These are phyloP conservation scores for Lactarius akahatsu DNA, from an alignment of 768 basidiomycete genomes.

Conservation along the genomic window DNA sequence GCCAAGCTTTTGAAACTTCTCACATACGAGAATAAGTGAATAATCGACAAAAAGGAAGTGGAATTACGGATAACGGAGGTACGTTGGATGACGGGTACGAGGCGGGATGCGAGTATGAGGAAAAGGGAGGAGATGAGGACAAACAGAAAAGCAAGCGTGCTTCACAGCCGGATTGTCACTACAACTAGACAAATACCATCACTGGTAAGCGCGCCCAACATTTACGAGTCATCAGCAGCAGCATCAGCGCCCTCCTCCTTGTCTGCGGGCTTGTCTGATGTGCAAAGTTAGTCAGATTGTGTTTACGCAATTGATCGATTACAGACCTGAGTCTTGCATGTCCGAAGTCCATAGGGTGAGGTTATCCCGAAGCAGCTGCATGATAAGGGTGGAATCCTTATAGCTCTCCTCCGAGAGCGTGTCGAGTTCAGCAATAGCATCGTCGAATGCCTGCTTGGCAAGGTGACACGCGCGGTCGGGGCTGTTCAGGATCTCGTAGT, in stretches of 20 bases:
- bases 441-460: slow-evolving; percentile 98
- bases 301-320: background rate
- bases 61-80: slow-evolving; percentile 22
- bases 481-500: slow-evolving; percentile 99
- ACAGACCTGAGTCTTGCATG: slow-evolving; percentile 89
- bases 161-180: slow-evolving; percentile 17
- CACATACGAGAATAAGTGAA: slow-evolving; percentile 11
- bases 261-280: slow-evolving; percentile 65
- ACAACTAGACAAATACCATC: slow-evolving; percentile 19
- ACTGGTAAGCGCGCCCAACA: slow-evolving; percentile 17
- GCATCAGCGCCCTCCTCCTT: slow-evolving; percentile 68
- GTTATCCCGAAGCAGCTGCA: slow-evolving; percentile 97
- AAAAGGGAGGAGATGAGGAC: slow-evolving; percentile 16
- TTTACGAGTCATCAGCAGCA: slow-evolving; percentile 62
- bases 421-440: slow-evolving; percentile 98
- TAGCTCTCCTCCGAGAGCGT: slow-evolving; percentile 98
- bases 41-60: slow-evolving; percentile 23
- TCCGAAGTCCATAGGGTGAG: slow-evolving; percentile 97
- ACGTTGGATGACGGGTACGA: slow-evolving; percentile 22
- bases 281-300: slow-evolving; percentile 2
- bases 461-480: slow-evolving; percentile 98
- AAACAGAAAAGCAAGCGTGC: slow-evolving; percentile 24
- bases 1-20: slow-evolving; percentile 22
- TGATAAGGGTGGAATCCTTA: slow-evolving; percentile 98
- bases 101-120: slow-evolving; percentile 16